Base-by-base conservation (phyloP, 2,329 filamentous ascomycete genomes). In the Corynespora cassiicola region DNA sequence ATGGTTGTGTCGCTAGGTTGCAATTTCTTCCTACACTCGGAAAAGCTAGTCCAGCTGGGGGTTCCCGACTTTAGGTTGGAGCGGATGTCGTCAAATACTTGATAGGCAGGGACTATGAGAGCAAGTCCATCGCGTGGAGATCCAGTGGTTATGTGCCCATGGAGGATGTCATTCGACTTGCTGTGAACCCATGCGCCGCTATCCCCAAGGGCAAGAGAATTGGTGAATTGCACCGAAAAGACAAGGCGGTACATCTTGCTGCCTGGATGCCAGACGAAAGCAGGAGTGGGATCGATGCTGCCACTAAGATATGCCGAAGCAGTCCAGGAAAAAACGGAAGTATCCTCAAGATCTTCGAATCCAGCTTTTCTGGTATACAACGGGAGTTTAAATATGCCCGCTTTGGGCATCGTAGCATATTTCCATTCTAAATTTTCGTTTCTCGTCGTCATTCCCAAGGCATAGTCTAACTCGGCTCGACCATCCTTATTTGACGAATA, bases 91-190 rank as follows among this genome's bases (percentile, higher is more conserved):
- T 50, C 30, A 23, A 50, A 45, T 4, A 47, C 34, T 17, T 47
- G 35, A 26, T 50, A 32, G 0, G 49, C 39, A 1, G 53, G 44
- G 2, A 56, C 34, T n/a, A 56, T 35, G 18, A 42, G 53, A 4
- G 45, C 51, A n/a, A 29, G 22, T 0, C 45, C 33, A 2, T 32
- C 23, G 1, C 17, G 17, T 7, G 36, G 45, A 12, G 32, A 36
- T 2, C 50, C 52, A 1, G 52, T 47, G 14, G 54, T 35, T 15
- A 58, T 44, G 21, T 58, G 52, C 6, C 52, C 54, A 26, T 50
- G 39, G 2, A 58, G 20, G 5, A 25, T 23, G 1, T 38, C 34
- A 2, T 43, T 28, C n/a, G 20, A n/a, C 2, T 29, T 8, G 19
- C 45, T 34, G 8, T 41, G 25, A 2, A 56, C 40, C 37, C 44